Base-by-base conservation (phyloP, 2,329 filamentous ascomycete genomes). In the Diaporthe sp. region DNA sequence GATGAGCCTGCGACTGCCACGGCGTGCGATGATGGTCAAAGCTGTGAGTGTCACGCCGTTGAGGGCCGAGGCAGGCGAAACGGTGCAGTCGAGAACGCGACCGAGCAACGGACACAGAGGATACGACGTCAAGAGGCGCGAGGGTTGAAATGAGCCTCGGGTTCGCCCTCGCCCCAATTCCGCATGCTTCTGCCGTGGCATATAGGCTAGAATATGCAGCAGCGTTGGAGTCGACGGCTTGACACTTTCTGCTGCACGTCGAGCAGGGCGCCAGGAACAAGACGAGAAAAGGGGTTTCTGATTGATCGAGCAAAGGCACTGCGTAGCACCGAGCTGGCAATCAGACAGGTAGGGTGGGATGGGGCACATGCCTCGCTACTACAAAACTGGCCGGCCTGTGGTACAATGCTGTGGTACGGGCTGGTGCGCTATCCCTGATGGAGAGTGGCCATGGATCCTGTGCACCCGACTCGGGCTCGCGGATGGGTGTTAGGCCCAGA, bases 161-260 rank as follows among this genome's bases (percentile, higher is more conserved):
- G 33, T 40, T 38, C 30, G 45, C 12, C 45, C 42, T 67, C 42
- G 64, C 64, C 25, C 28, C 55, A 54, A 33, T 30, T 33, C 45
- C 35, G 69, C 45, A 54, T 33, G 12, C 33, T 5, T 58, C 30
- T 72, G 70, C 70, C 57, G 70, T 64, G 45, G 33, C 47, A 64
- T 22, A 64, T 30, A 19, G 38, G 70, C 57, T 71, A 61, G 69
- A 64, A 72, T 64, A 72, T 72, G 70, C 57, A 55, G 58, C 45
- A 54, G 55, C 69, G 38, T 54, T 40, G 55, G 42, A 38, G 42
- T 7, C 22, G 57, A 40, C 55, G 25, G 55, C 42, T 61, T 12
- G 42, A 72, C 45, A 30, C 35, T n/a, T 33, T 64, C 10, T 54
- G 58, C 69, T 64, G 70, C 70, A 66, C 33, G 45, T 64, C 70